Percentiles rank a stretch among this genome's conserved stretches.
Evolutionary conservation across 257 asterid genomes (phyloP).

Genomic region (Nicotiana tabacum): DNA sequence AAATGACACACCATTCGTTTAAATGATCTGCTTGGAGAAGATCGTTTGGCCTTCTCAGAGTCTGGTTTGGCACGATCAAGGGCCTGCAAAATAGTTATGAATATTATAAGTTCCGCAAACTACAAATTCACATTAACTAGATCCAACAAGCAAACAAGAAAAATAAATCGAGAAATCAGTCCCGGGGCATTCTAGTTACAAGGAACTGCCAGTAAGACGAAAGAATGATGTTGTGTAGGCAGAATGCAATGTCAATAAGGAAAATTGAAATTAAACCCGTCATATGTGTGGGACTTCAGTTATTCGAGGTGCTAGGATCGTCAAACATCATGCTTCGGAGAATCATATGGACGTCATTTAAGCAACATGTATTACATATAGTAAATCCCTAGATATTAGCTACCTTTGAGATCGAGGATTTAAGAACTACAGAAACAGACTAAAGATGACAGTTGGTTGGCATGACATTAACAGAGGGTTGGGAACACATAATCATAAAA

Average conservation of each 20-base stretch:
- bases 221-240: neutral
- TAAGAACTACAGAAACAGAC: too few relatives aligned
- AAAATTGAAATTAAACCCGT: neutral
- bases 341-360: neutral
- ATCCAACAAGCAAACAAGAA: slow-evolving; percentile 3
- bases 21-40: slow-evolving; percentile 45
- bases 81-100: slow-evolving; percentile 34
- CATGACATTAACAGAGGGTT: too few relatives aligned
- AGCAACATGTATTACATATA: neutral
- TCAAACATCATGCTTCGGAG: neutral
- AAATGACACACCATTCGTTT: slow-evolving; percentile 52
- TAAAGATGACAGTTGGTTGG: too few relatives aligned
- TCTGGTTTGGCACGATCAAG: slow-evolving; percentile 86
- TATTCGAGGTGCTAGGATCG: neutral
- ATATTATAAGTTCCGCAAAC: neutral
- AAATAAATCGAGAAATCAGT: neutral
- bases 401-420: too few relatives aligned
- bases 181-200: neutral
- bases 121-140: neutral
- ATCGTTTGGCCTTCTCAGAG: slow-evolving; percentile 40
- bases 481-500: too few relatives aligned
- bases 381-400: too few relatives aligned
- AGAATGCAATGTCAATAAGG: neutral
- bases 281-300: neutral
- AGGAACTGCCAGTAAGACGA: neutral